Conservation (phyloP, 73 alveolate genomes). For the Diophrys appendiculata region DNA sequence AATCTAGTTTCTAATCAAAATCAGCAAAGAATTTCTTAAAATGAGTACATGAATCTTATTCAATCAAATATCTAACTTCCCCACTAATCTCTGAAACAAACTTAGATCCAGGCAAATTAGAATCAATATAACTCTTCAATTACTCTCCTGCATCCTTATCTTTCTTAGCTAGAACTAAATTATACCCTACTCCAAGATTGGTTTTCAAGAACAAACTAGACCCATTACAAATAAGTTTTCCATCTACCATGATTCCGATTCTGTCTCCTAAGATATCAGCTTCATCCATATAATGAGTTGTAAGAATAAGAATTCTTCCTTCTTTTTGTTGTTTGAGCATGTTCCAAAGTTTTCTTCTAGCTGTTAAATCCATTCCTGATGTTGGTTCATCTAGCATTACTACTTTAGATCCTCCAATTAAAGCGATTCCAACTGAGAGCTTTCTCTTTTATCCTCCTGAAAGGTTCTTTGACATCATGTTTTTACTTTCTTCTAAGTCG, state of each 20-base stretch:
- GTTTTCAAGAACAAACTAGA: constrained; percentile 67
- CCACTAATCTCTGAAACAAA: constrained; percentile 42
- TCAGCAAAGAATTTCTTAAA: constrained; percentile 53
- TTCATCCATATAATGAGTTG: constrained; percentile 90
- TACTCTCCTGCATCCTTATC: constrained; percentile 29
- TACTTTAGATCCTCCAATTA: constrained; percentile 88
- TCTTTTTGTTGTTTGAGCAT: constrained; percentile 69
- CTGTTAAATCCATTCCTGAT: constrained; percentile 93
- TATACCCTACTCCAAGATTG: constrained; percentile 87
- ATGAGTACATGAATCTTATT: constrained; percentile 27
- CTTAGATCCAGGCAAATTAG: constrained; percentile 24
- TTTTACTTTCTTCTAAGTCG: constrained; percentile 59
- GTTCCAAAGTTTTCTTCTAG: constrained; percentile 93
- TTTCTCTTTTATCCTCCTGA: constrained; percentile 95
- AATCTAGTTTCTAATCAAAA: constrained; percentile 54
- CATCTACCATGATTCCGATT: constrained; percentile 84
- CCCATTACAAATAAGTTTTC: constrained; percentile 71
- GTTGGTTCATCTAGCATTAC: constrained; percentile 96
- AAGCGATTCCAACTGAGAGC: constrained; percentile 90
- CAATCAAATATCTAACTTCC: constrained; percentile 63
- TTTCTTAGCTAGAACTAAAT: constrained; percentile 74
- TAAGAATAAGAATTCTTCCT: constrained; percentile 74
- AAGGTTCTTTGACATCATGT: constrained; percentile 66
- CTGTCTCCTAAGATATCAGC: constrained; percentile 88
- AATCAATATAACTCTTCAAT: constrained; percentile 29